Conservation (phyloP, 176 grass and related monocot species). For the Musa beccarii region DNA sequence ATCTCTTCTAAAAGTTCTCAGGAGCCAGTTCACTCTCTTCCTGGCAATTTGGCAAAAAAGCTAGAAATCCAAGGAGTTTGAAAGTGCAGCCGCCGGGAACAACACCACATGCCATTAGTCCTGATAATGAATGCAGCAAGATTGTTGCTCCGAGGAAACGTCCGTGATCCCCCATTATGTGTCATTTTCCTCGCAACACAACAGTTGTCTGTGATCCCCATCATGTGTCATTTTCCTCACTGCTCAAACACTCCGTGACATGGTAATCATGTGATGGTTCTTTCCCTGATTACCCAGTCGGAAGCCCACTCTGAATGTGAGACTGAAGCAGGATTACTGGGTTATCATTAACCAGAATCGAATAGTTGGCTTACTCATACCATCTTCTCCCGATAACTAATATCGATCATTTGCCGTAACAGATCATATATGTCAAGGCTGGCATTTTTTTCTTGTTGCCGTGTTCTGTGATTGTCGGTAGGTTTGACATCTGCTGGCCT, state of each 20-base stretch:
- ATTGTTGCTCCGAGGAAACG: slow-evolving; percentile 28
- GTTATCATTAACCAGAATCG: background rate
- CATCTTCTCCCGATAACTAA: background rate
- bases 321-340: background rate
- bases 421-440: background rate
- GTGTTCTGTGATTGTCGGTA: too few relatives aligned
- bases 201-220: background rate
- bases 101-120: slow-evolving; percentile 6
- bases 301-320: too few relatives aligned
- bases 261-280: background rate
- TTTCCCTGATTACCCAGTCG: background rate
- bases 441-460: too few relatives aligned
- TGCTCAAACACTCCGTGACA: background rate
- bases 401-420: background rate
- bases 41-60: slow-evolving; percentile 19
- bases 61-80: slow-evolving; percentile 19
- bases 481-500: background rate
- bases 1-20: slow-evolving; percentile 23
- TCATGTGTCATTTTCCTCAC: background rate
- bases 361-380: background rate
- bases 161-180: background rate
- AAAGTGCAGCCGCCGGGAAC: slow-evolving; percentile 9
- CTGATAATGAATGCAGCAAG: slow-evolving; percentile 24
- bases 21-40: slow-evolving; percentile 5
- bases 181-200: background rate